Conservation (phyloP, 768 basidiomycete genomes). For the Ramaria rubella region DNA sequence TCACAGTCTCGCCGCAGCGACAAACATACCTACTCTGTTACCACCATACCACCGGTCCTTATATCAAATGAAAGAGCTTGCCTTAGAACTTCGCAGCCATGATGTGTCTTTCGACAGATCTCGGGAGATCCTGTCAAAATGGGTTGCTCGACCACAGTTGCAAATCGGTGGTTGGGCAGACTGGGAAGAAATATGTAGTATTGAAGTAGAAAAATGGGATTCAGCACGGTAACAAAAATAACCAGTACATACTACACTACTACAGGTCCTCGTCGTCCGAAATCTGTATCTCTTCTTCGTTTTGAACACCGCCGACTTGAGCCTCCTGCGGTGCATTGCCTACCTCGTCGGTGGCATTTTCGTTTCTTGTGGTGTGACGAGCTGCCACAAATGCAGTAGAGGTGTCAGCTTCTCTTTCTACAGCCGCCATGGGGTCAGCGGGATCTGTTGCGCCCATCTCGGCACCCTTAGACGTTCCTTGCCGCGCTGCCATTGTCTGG, state of each 20-base stretch:
- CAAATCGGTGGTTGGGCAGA: conserved; percentile 62
- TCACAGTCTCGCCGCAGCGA: conserved; percentile 34
- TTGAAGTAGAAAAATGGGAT: conserved; percentile 73
- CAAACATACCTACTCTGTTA: conserved; percentile 48
- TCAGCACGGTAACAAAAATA: conserved; percentile 11
- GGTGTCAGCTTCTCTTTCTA: conserved; percentile 56
- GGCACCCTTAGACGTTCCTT: conserved; percentile 44
- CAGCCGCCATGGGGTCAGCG: conserved; percentile 83
- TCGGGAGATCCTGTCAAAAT: conserved; percentile 51
- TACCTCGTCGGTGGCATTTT: conserved; percentile 29
- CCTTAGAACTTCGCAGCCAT: conserved; percentile 55
- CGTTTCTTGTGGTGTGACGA: conserved; percentile 44
- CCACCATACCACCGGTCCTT: conserved; percentile 64
- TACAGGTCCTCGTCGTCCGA: conserved; percentile 74
- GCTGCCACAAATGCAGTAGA: conserved; percentile 73
- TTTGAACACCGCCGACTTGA: conserved; percentile 34
- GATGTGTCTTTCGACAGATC: conserved; percentile 65
- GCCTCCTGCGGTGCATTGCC: conserved; percentile 30
- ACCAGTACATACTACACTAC: conserved; percentile 18
- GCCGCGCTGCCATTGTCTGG: conserved; percentile 69
- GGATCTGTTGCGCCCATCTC: conserved; percentile 37
- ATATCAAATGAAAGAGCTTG: conserved; percentile 46
- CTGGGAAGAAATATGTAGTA: conserved; percentile 75
- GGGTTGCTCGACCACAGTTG: conserved; percentile 65
- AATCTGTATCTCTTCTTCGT: conserved; percentile 84